Percentiles rank a stretch among this genome's conserved stretches.
phyloP scores from a whole-genome alignment of 306 rosid genomes.

The Sophora flavescens region DNA sequence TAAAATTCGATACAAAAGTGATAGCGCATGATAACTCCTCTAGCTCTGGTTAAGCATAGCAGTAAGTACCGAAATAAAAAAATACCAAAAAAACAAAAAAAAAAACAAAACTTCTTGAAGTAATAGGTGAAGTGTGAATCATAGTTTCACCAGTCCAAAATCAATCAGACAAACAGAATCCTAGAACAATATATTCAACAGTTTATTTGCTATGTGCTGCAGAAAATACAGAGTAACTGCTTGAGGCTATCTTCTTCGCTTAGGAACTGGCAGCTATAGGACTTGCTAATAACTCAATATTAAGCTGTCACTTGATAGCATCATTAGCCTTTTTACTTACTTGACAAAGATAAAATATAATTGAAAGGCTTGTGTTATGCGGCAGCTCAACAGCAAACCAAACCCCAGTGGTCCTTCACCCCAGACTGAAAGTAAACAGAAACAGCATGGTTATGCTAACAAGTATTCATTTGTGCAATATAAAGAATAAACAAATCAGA shows the following conservation, averaged over 20 bases:
- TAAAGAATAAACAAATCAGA: background rate
- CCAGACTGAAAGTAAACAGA: slow-evolving; percentile 78
- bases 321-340: slow-evolving; percentile 59
- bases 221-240: slow-evolving; percentile 8
- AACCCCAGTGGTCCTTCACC: slow-evolving; percentile 91
- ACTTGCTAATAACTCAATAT: slow-evolving; percentile 23
- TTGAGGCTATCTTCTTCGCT: background rate
- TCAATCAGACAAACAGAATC: slow-evolving; percentile 29
- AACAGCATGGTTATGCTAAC: slow-evolving; percentile 38
- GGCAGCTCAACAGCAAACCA: slow-evolving; percentile 89
- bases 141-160: slow-evolving; percentile 32
- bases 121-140: slow-evolving; percentile 4
- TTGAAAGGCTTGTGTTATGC: slow-evolving; percentile 84
- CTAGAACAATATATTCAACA: slow-evolving; percentile 1
- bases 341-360: slow-evolving; percentile 84
- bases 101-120: background rate
- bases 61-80: background rate
- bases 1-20: slow-evolving; percentile 18
- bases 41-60: slow-evolving; percentile 27
- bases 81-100: background rate
- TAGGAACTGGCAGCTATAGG: slow-evolving; percentile 23
- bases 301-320: slow-evolving; percentile 36
- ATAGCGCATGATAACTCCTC: slow-evolving; percentile 35
- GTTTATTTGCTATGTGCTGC: background rate
- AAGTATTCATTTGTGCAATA: slow-evolving; percentile 19